A percentile compares a stretch with the other conserved stretches of the same genome.
phyloP scores from a whole-genome alignment of 2,329 filamentous ascomycete species.

The Triangularia setosa region DNA sequence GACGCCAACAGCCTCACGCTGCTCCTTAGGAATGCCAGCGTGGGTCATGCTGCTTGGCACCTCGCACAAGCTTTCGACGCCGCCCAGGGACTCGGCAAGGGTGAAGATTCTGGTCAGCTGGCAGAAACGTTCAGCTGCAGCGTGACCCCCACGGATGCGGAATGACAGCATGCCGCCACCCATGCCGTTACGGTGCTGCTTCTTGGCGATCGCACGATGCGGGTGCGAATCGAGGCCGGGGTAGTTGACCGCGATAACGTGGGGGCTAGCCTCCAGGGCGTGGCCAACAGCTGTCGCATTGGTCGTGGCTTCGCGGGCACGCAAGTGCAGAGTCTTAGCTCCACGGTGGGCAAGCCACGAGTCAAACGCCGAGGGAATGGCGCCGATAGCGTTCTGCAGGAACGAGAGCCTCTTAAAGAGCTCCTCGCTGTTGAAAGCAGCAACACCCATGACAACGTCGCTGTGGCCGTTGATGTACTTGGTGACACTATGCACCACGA shows the following conservation, averaged over 20 bases:
- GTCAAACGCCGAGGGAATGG: conserved; percentile 91
- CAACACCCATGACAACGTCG: conserved; percentile 96
- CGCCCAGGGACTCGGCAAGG: conserved; percentile 82
- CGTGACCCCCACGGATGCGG: conserved; percentile 81
- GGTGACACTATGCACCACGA: conserved; percentile 94
- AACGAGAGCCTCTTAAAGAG: conserved; percentile 77
- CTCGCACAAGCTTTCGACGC: conserved; percentile 88
- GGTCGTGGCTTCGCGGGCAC: conserved; percentile 75
- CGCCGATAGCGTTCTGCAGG: conserved; percentile 95
- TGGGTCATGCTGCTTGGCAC: conserved; percentile 96
- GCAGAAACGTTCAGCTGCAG: conserved; percentile 89
- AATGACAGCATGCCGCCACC: conserved; percentile 98
- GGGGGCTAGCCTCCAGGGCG: conserved; percentile 72
- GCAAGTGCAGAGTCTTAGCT: conserved; percentile 92
- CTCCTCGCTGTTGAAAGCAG: conserved; percentile 84
- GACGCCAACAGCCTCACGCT: conserved; percentile 88
- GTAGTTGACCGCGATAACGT: conserved; percentile 92
- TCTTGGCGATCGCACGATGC: conserved; percentile 76
- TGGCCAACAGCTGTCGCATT: conserved; percentile 77
- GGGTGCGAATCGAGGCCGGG: conserved; percentile 85
- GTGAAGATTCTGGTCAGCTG: conserved; percentile 86
- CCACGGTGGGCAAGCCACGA: conserved; percentile 97
- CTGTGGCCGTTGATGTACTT: conserved; percentile 99
- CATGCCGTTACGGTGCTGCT: conserved; percentile 91
- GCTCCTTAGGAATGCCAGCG: conserved; percentile 84